Percentiles rank a stretch among this genome's conserved stretches.
These are phyloP conservation scores for Tetragonia tetragonoides DNA, from an alignment of 148 eudicot genomes.

Conservation along the genomic window DNA sequence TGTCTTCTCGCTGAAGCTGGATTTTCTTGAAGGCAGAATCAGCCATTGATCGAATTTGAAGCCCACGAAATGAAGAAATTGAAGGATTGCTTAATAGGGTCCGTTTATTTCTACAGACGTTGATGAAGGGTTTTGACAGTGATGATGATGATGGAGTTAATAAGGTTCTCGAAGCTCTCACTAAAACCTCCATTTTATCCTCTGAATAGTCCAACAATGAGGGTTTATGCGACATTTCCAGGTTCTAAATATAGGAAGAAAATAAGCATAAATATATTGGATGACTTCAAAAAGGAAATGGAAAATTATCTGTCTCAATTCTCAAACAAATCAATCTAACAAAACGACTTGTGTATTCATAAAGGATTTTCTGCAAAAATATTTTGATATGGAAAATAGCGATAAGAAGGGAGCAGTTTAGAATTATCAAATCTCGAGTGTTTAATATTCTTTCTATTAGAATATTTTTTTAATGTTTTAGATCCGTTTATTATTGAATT, in stretches of 20 bases:
- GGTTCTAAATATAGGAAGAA: not conserved
- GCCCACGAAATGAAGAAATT: slow-evolving; percentile 1
- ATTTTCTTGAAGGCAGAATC: slow-evolving; percentile 69
- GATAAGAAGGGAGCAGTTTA: too few relatives aligned
- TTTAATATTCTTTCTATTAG: too few relatives aligned
- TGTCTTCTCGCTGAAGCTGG: slow-evolving; percentile 71
- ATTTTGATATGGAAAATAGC: too few relatives aligned
- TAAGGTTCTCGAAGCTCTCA: slow-evolving; percentile 26
- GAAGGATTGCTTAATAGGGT: not conserved
- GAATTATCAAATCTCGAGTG: too few relatives aligned
- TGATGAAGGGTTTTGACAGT: not conserved
- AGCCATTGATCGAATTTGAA: slow-evolving; percentile 62
- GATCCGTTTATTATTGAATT: too few relatives aligned
- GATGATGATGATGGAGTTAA: not conserved
- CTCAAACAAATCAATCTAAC: too few relatives aligned
- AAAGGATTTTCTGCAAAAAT: too few relatives aligned
- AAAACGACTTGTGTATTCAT: too few relatives aligned
- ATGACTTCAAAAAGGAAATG: too few relatives aligned
- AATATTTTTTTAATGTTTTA: too few relatives aligned
- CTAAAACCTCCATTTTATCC: slow-evolving; percentile 10
- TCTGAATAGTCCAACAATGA: not conserved
- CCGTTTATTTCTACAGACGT: not conserved
- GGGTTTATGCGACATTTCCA: not conserved
- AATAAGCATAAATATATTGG: too few relatives aligned
- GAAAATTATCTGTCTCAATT: too few relatives aligned